Conservation (phyloP, 2,329 filamentous ascomycete genomes). For the Epichloe elymi region DNA sequence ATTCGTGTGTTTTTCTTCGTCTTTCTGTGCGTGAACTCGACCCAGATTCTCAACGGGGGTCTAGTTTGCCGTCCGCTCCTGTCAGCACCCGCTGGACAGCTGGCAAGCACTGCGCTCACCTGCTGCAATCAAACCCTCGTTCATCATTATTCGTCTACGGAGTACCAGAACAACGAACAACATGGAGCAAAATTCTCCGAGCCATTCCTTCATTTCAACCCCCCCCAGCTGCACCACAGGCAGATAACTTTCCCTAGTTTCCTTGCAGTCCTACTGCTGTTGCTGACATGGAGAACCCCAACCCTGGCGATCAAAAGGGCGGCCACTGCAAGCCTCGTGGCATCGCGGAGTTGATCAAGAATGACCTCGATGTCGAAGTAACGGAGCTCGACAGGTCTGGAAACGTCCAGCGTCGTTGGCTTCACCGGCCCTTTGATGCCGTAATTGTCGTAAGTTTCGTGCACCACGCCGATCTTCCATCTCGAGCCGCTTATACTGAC, state of each 20-base stretch:
- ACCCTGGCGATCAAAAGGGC: neutral
- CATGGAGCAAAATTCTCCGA: neutral
- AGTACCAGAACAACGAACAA: neutral
- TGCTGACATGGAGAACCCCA: neutral
- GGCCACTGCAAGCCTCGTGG: slow-evolving; percentile 4
- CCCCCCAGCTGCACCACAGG: neutral
- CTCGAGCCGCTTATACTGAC: neutral
- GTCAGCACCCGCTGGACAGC: slow-evolving; percentile 2
- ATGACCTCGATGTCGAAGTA: slow-evolving; percentile 17
- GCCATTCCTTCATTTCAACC: neutral
- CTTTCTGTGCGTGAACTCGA: neutral
- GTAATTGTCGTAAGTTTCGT: slow-evolving; percentile 14
- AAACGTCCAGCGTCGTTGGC: slow-evolving; percentile 21
- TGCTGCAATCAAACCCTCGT: neutral
- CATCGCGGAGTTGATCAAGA: slow-evolving; percentile 13
- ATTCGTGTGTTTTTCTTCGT: neutral
- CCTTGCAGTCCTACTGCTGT: too few relatives aligned
- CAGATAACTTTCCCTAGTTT: neutral
- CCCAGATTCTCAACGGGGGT: neutral
- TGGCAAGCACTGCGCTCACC: slow-evolving; percentile 1
- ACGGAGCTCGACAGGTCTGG: slow-evolving; percentile 26
- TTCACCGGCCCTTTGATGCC: slow-evolving; percentile 15
- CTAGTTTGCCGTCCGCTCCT: neutral
- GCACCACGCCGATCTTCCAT: neutral
- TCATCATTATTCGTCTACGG: neutral